Percentiles rank a stretch among this genome's conserved stretches.
These are phyloP conservation scores for Francoa sonchifolia DNA, from an alignment of 441 rosid genomes.

Conservation along the genomic window DNA sequence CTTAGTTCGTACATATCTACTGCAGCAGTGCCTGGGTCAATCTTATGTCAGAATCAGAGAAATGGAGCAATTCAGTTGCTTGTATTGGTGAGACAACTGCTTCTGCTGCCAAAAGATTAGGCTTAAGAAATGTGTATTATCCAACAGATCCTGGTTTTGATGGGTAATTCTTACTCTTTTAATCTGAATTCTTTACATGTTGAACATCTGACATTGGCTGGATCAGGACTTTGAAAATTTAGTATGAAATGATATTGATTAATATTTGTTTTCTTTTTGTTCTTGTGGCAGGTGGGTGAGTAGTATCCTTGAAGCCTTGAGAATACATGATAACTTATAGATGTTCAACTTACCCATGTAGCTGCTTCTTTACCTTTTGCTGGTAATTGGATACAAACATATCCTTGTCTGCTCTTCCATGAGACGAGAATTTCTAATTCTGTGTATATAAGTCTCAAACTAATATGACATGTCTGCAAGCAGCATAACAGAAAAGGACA, in stretches of 20 bases:
- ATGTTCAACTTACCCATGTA: conserved; percentile 14
- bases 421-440: neutral
- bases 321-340: conserved; percentile 25
- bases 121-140: conserved; percentile 56
- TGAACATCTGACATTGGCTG: too few species aligned
- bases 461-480: conserved; percentile 8
- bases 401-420: neutral
- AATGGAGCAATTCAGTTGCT: conserved; percentile 56
- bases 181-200: neutral
- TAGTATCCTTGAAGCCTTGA: conserved; percentile 68
- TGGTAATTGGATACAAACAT: neutral
- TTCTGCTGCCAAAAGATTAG: conserved; percentile 61
- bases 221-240: too few species aligned
- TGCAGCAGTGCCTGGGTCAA: conserved; percentile 65
- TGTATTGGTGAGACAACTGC: conserved; percentile 98
- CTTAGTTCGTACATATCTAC: conserved; percentile 13
- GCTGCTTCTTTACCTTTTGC: neutral
- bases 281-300: conserved; percentile 57
- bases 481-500: conserved; percentile 8
- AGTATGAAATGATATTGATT: too few species aligned
- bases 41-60: conserved; percentile 42
- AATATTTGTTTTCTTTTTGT: neutral
- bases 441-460: neutral
- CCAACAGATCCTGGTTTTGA: conserved; percentile 77
- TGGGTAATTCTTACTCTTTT: conserved; percentile 41